Evolutionary conservation across 495 filamentous ascomycete species (phyloP).

Genomic region (Pyronema domesticum): DNA sequence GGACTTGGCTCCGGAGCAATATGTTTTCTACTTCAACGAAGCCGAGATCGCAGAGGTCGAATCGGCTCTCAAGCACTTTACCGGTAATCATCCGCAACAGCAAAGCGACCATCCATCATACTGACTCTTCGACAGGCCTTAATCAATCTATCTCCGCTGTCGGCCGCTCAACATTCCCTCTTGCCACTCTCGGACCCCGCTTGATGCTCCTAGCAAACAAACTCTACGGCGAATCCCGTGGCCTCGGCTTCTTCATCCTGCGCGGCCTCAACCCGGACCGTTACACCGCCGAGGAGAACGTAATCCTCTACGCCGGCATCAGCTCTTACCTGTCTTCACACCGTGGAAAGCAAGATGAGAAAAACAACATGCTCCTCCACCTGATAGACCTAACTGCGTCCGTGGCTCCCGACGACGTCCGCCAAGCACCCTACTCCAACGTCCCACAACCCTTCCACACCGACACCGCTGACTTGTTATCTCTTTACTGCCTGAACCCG

Average conservation of each 20-base stretch:
- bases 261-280: slow-evolving; percentile 37
- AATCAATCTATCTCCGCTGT: slow-evolving; percentile 36
- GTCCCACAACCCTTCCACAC: slow-evolving; percentile 50
- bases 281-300: slow-evolving; percentile 36
- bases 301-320: slow-evolving; percentile 38
- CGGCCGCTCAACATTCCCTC: slow-evolving; percentile 33
- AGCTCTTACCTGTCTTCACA: slow-evolving; percentile 39
- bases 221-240: slow-evolving; percentile 30
- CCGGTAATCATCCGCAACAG: slow-evolving; percentile 25
- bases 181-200: slow-evolving; percentile 34
- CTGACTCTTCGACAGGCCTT: slow-evolving; percentile 26
- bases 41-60: slow-evolving; percentile 30
- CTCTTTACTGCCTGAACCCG: slow-evolving; percentile 38
- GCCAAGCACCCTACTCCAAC: slow-evolving; percentile 27
- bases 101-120: not conserved
- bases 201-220: slow-evolving; percentile 28
- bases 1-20: slow-evolving; percentile 25
- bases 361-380: slow-evolving; percentile 38
- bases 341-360: slow-evolving; percentile 39
- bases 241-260: slow-evolving; percentile 37
- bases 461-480: slow-evolving; percentile 48
- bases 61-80: slow-evolving; percentile 32
- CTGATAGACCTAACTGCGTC: slow-evolving; percentile 22
- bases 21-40: slow-evolving; percentile 19
- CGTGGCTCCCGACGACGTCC: slow-evolving; percentile 23